phyloP scores from a whole-genome alignment of 1,139 yeast genomes.

The Geotrichum fermentans region DNA sequence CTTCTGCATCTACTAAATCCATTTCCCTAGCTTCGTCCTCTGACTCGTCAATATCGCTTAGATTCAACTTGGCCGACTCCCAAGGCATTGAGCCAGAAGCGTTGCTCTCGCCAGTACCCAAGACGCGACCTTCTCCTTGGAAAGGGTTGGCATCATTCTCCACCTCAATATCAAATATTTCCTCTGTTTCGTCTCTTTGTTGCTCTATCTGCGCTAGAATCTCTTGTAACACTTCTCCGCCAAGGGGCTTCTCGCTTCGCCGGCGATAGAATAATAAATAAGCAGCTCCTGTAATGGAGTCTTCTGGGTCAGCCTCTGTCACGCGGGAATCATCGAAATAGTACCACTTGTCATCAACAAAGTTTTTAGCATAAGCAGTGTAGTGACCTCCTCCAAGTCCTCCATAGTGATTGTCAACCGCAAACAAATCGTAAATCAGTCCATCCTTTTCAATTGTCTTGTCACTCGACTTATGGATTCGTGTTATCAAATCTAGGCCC shows the following conservation, averaged over 20 bases:
- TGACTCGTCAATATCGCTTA: conserved; percentile 1
- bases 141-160: conserved; percentile 9
- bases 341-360: conserved; percentile 76
- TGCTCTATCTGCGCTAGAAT: conserved; percentile 30
- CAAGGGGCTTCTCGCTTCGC: conserved; percentile 41
- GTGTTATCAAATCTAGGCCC: conserved; percentile 65
- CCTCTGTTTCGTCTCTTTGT: background rate
- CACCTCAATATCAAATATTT: background rate
- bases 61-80: background rate
- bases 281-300: conserved; percentile 71
- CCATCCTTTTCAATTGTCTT: conserved; percentile 39
- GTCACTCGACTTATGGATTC: conserved; percentile 39
- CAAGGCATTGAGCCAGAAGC: conserved; percentile 7
- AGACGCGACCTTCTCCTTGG: conserved; percentile 21
- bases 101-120: conserved; percentile 18
- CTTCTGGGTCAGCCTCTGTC: conserved; percentile 50
- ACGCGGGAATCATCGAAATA: conserved; percentile 87
- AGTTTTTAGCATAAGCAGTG: conserved; percentile 82
- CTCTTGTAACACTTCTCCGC: conserved; percentile 31
- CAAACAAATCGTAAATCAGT: conserved; percentile 71
- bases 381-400: conserved; percentile 98
- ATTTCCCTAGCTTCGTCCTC: background rate
- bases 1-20: background rate
- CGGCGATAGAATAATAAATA: conserved; percentile 79
- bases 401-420: conserved; percentile 93